These are phyloP conservation scores for Ustilago hordei DNA, from an alignment of 1,284 basidiomycete species.

Conservation along the genomic window DNA sequence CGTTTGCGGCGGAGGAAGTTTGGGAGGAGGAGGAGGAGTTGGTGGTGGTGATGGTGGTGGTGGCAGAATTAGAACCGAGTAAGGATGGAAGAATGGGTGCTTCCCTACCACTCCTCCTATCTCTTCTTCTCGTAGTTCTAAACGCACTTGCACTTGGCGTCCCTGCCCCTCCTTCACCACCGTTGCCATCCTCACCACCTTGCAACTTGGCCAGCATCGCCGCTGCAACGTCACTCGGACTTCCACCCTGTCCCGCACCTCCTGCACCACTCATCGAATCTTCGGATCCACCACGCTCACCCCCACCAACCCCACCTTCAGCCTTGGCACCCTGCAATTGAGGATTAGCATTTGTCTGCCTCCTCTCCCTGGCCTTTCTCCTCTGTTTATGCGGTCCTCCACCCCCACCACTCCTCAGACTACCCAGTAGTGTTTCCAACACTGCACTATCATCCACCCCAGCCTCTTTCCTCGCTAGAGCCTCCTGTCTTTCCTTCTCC, in stretches of 20 bases:
- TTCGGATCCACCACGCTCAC: constrained; percentile 17
- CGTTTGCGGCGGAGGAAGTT: too few relatives aligned
- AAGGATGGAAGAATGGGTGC: constrained; percentile 3
- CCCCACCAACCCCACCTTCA: background rate
- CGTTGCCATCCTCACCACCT: constrained; percentile 34
- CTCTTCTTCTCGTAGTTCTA: constrained; percentile 35
- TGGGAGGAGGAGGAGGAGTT: too few relatives aligned
- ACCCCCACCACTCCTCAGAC: constrained; percentile 60
- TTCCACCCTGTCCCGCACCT: constrained; percentile 21
- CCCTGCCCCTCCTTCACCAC: background rate
- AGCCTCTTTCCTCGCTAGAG: constrained; percentile 62
- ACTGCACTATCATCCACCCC: constrained; percentile 67
- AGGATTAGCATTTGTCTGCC: constrained; percentile 50
- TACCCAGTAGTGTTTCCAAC: constrained; percentile 66
- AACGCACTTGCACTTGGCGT: constrained; percentile 32
- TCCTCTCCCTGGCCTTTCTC: constrained; percentile 57
- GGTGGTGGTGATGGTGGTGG: background rate
- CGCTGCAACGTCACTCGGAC: constrained; percentile 59
- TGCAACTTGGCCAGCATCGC: constrained; percentile 66
- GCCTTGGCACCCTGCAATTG: background rate
- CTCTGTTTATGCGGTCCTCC: constrained; percentile 58
- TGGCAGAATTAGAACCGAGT: background rate
- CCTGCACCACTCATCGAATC: constrained; percentile 16
- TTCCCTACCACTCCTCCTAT: constrained; percentile 40
- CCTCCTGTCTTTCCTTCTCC: constrained; percentile 63